phyloP scores from a whole-genome alignment of 371 early-diverging fungal genomes.

The Mortierella sp. region DNA sequence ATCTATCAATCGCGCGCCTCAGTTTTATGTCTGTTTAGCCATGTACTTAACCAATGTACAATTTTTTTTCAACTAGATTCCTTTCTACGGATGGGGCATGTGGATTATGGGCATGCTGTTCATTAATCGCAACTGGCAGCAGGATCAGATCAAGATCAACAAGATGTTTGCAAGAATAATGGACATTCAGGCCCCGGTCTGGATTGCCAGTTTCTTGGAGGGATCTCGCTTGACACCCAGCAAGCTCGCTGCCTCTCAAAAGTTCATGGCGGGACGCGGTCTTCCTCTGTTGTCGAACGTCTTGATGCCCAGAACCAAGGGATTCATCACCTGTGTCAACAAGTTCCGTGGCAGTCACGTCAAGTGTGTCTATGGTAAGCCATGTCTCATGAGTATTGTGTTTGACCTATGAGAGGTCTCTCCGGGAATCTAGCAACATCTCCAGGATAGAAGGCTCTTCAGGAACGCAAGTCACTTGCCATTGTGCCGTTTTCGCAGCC shows the following conservation, averaged over 20 bases:
- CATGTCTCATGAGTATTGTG: not conserved
- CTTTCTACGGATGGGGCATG: conserved; percentile 58
- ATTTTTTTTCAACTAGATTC: conserved; percentile 27
- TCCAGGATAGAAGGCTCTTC: not conserved
- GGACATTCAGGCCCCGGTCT: conserved; percentile 71
- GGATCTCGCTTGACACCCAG: conserved; percentile 75
- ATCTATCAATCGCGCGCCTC: not conserved
- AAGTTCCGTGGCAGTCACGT: conserved; percentile 75
- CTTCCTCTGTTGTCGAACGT: conserved; percentile 77
- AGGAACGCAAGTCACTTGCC: not conserved
- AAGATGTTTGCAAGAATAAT: conserved; percentile 71
- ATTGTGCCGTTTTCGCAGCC: not conserved
- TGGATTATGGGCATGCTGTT: conserved; percentile 79
- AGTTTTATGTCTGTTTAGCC: too few relatives aligned
- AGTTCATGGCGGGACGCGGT: conserved; percentile 69
- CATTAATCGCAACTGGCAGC: conserved; percentile 75
- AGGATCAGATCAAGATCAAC: conserved; percentile 74
- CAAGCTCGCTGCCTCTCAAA: conserved; percentile 72
- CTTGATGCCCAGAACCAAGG: conserved; percentile 85
- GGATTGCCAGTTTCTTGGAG: conserved; percentile 82
- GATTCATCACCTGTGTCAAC: conserved; percentile 78
- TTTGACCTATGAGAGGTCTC: not conserved
- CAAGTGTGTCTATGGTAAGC: conserved; percentile 73
- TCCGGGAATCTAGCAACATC: not conserved
- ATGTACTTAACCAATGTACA: not conserved